Base-by-base conservation (phyloP, 176 grass and related monocot species). In the Ensete glaucum region DNA sequence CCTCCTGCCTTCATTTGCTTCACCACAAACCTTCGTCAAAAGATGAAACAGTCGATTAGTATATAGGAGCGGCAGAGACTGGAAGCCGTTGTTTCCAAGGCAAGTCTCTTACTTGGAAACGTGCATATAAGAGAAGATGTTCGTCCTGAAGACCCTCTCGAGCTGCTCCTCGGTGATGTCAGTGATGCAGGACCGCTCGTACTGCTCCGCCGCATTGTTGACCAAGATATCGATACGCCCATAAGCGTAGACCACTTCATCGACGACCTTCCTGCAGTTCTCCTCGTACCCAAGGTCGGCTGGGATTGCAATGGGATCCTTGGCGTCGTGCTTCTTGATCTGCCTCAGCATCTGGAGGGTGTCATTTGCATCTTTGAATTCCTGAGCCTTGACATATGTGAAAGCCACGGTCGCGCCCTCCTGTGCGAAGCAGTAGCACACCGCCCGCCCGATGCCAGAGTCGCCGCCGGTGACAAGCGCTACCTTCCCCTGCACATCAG, bases 331-430 rank as follows among this genome's bases (percentile, higher is more conserved):
- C 49, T 49, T 71, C 64, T 49, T 57, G 52, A 88, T 88, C 78
- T 85, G 76, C 51, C 79, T 81, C 9, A 97, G 73, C 9, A 89
- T 81, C 16, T 21, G 78, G 1, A 97, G 90, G 0, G 87, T 97
- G 59, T 92, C 87, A 2, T 62, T 73, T 1, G 87, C 87, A 69
- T 97, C 93, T 75, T 77, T 83, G 8, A 88, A 89, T 67, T 96
- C 93, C 1, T 79, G 77, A 0, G 81, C 79, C 62, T 88, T 83
- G 0, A 96, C 59, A 72, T 73, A 96, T 0, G 93, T 96, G 83
- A 96, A 92, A 1, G 85, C 90, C 54, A 96, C 93, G 49, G 85
- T 88, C 0, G 93, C 87, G 64, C 90, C 93, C 73, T 96, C 93
- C 54, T 74, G 71, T 9, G 83, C 87, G 77, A 96, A 92, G 66